Evolutionary conservation across 106 monocot species (phyloP).

Genomic region (Iris macrosiphon): DNA sequence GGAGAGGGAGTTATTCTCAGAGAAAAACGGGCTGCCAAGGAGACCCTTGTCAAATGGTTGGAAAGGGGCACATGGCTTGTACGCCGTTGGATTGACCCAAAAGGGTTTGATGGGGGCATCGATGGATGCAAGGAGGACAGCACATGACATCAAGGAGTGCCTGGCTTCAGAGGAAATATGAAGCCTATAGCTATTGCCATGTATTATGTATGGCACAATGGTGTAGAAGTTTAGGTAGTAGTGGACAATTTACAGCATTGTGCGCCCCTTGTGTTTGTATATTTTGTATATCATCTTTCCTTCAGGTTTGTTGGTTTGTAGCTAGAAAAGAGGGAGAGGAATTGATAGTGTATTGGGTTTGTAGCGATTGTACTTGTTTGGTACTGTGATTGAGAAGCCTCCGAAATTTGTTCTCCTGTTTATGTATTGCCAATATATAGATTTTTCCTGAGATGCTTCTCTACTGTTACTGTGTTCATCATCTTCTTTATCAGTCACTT

Average conservation of each 20-base stretch:
- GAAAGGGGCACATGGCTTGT: constrained; percentile 49
- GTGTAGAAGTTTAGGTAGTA: background rate
- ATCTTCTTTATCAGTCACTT: too few relatives aligned
- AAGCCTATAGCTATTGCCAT: background rate
- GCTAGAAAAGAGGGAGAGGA: too few relatives aligned
- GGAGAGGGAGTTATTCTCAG: constrained; percentile 56
- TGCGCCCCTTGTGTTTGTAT: background rate
- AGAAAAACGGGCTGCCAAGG: constrained; percentile 37
- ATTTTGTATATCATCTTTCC: background rate
- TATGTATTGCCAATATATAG: too few relatives aligned
- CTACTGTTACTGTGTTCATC: too few relatives aligned
- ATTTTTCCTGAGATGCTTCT: too few relatives aligned
- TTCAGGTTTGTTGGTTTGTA: too few relatives aligned
- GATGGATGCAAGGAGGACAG: constrained; percentile 44
- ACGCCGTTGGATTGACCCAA: constrained; percentile 46
- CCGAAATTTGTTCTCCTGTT: too few relatives aligned
- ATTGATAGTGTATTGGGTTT: too few relatives aligned
- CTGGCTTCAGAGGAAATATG: constrained; percentile 9
- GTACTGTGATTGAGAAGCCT: too few relatives aligned
- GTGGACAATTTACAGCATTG: background rate
- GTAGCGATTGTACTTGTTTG: too few relatives aligned
- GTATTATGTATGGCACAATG: background rate
- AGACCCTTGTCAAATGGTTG: constrained; percentile 39
- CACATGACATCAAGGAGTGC: constrained; percentile 35
- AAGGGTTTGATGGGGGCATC: constrained; percentile 44